Base-by-base conservation (phyloP, 495 filamentous ascomycete species). In the Hyphodiscus hymeniophilus region DNA sequence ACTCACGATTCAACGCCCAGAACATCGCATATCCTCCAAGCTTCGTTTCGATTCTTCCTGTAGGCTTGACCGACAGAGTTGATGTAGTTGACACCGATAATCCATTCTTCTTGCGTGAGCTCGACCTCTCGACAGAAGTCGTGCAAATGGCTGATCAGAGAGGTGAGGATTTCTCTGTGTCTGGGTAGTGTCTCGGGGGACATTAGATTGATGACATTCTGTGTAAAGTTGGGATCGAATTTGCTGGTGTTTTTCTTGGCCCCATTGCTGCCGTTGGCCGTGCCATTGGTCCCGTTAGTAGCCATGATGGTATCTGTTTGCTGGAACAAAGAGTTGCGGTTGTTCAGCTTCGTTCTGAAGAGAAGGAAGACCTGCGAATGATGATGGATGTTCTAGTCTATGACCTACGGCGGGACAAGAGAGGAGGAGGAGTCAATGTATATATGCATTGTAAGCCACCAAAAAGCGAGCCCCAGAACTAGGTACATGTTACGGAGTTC, bases 1-100 rank as follows among this genome's bases (percentile, higher is more conserved):
- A n/a, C 81, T 62, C 65, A 85, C 77, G 85, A 85, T 67, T 90
- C 86, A 12, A 90, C 76, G 45, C 85, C 85, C 45, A 88, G 75
- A 26, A 90, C 75, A 56, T 88, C 85, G 46, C 73, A 84, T 43
- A 90, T 68, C 38, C 84, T 80, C 67, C 88, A 84, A 28, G 79
- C 70, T 68, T 92, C 85, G 66, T 87, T 84, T 47, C 82, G 72
- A 42, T 33, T 45, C 17, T 28, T 33, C 31, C 31, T 38, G 32
- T 40, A 48, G 1, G 36, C 36, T 31, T 56, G 43, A 18, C 46
- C 50, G 11, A 72, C 71, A 61, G 68, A 68, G 59, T 79, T 80
- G 50, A 82, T 59, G 58, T 80, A 78, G 50, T 79, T 62, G 31
- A 82, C 74, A 57, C 76, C 80, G 12, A 67, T 48, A 73, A 80